phyloP scores from a whole-genome alignment of 75 land plant genomes.

The Larix kaempferi region DNA sequence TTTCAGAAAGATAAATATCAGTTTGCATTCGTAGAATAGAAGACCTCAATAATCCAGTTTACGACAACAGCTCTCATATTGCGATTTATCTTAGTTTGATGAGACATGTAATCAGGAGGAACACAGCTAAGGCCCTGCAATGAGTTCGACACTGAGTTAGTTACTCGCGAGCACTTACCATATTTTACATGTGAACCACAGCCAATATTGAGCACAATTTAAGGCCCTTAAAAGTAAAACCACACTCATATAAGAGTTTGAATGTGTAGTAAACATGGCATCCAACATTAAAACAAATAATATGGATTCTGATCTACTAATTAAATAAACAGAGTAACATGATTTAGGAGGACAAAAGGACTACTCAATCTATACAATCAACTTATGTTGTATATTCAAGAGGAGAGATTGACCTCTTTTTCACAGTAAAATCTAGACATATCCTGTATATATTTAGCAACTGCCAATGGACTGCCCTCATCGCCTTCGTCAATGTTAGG shows the following conservation, averaged over 20 bases:
- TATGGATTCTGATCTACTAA: not conserved
- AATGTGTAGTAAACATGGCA: no score
- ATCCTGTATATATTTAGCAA: slow-evolving; percentile 23
- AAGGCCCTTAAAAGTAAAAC: no score
- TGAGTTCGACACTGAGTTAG: not conserved
- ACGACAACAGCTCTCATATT: slow-evolving; percentile 84
- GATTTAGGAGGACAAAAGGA: not conserved
- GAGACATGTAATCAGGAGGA: slow-evolving; percentile 63
- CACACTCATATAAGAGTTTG: no score
- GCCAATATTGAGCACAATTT: no score
- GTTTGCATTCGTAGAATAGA: slow-evolving; percentile 2
- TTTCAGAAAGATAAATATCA: not conserved
- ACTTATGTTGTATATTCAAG: not conserved
- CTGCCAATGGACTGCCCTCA: slow-evolving; percentile 16
- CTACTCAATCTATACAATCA: not conserved
- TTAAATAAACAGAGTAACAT: no score
- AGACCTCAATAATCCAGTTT: slow-evolving; percentile 92
- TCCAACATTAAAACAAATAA: not conserved
- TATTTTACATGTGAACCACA: no score
- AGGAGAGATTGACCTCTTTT: slow-evolving; percentile 20
- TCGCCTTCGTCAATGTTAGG: not conserved
- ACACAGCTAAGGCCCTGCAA: slow-evolving; percentile 37
- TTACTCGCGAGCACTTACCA: not conserved
- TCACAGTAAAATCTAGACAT: slow-evolving; percentile 17
- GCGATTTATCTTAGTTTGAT: slow-evolving; percentile 65